Evolutionary conservation across 2,329 filamentous ascomycete species (phyloP).

Genomic region (Sphaerulina populicola): DNA sequence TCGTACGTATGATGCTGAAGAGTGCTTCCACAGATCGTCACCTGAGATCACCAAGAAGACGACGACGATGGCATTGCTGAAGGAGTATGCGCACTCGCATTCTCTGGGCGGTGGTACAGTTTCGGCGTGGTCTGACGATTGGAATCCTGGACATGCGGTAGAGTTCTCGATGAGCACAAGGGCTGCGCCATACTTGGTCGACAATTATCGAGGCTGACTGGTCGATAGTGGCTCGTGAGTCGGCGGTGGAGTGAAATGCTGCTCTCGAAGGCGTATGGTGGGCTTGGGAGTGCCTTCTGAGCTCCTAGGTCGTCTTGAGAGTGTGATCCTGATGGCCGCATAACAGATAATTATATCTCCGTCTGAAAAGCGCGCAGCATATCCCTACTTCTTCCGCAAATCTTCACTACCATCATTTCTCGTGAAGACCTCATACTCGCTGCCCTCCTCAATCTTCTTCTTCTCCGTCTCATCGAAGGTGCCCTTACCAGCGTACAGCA

Average conservation of each 20-base stretch:
- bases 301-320: background rate
- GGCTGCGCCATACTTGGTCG: background rate
- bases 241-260: slow-evolving; percentile 8
- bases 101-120: slow-evolving; percentile 15
- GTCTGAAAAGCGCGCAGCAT: no score
- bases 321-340: background rate
- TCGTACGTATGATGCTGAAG: slow-evolving; percentile 2
- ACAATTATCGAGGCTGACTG: background rate
- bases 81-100: slow-evolving; percentile 17
- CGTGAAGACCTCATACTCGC: slow-evolving; percentile 28
- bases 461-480: slow-evolving; percentile 24
- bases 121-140: slow-evolving; percentile 19
- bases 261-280: slow-evolving; percentile 1
- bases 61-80: slow-evolving; percentile 11
- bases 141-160: slow-evolving; percentile 17
- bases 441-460: slow-evolving; percentile 28
- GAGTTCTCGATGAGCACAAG: slow-evolving; percentile 4
- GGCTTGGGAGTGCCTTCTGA: no score
- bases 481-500: slow-evolving; percentile 64
- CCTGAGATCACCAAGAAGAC: slow-evolving; percentile 3
- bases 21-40: background rate
- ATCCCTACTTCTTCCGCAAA: slow-evolving; percentile 25
- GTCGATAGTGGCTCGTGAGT: slow-evolving; percentile 10
- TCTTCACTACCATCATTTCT: slow-evolving; percentile 28
- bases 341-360: background rate